phyloP scores from a whole-genome alignment of 1,284 basidiomycete genomes.

The Cryptococcus wingfieldii region DNA sequence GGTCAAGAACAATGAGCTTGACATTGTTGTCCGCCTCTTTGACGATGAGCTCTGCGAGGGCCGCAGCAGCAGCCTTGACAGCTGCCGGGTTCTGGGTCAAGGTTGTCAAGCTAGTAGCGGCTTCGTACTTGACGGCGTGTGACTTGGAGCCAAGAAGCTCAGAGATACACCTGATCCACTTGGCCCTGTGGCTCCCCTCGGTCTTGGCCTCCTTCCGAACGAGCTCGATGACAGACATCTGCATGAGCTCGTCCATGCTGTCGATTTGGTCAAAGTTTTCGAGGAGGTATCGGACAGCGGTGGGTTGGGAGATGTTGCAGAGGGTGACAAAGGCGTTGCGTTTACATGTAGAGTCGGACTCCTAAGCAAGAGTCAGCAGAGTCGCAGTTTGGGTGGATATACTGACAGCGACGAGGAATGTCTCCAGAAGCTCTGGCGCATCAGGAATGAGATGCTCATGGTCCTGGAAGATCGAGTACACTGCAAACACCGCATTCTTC shows the following conservation, averaged over 20 bases:
- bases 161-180: conserved; percentile 91
- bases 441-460: conserved; percentile 95
- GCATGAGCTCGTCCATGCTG: conserved; percentile 85
- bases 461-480: conserved; percentile 89
- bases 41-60: conserved; percentile 82
- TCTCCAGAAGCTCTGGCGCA: conserved; percentile 92
- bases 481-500: conserved; percentile 97
- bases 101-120: conserved; percentile 89
- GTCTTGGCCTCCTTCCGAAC: conserved; percentile 85
- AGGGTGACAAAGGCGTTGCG: conserved; percentile 96
- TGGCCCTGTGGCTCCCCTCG: conserved; percentile 75
- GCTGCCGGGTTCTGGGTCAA: conserved; percentile 95
- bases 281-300: conserved; percentile 87
- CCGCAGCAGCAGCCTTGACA: conserved; percentile 89
- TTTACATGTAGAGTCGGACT: conserved; percentile 94
- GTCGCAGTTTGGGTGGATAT: neutral
- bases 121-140: conserved; percentile 97
- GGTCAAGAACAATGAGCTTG: conserved; percentile 94
- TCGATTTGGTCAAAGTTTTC: conserved; percentile 80
- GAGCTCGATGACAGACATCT: conserved; percentile 94
- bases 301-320: conserved; percentile 78
- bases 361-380: conserved; percentile 41
- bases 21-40: conserved; percentile 99
- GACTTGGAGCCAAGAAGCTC: conserved; percentile 89
- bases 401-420: conserved; percentile 81